Evolutionary conservation across 2,329 filamentous ascomycete genomes (phyloP).

Genomic region (Ophiostoma sp.): DNA sequence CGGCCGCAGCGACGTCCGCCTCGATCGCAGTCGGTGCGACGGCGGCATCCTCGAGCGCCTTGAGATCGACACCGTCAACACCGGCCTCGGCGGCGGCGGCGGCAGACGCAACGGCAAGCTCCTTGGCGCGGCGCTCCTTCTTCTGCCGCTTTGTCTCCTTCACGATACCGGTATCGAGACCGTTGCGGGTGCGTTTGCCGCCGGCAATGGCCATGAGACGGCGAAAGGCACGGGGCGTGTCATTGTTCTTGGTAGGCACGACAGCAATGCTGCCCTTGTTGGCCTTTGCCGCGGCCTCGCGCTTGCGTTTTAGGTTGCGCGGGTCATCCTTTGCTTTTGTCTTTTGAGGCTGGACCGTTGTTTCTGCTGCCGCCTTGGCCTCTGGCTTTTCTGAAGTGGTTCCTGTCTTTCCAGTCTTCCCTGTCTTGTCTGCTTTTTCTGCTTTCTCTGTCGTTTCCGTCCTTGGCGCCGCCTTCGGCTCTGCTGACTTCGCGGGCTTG

Average conservation of each 20-base stretch:
- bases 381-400: neutral
- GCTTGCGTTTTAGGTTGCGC: constrained; percentile 42
- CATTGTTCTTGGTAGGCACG: constrained; percentile 46
- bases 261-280: constrained; percentile 30
- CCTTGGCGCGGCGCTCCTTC: constrained; percentile 31
- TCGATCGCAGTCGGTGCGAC: constrained; percentile 20
- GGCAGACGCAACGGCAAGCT: constrained; percentile 22
- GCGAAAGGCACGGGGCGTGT: constrained; percentile 82
- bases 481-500: constrained; percentile 1
- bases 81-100: constrained; percentile 4
- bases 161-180: constrained; percentile 63
- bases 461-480: neutral
- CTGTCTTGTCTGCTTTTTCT: neutral
- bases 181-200: constrained; percentile 55
- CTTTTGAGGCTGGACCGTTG: neutral
- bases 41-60: neutral
- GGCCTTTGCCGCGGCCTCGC: constrained; percentile 28
- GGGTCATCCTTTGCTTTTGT: constrained; percentile 5
- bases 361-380: neutral
- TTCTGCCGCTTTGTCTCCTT: constrained; percentile 31
- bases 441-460: neutral
- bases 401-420: neutral
- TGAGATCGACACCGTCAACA: neutral
- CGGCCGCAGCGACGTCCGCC: constrained; percentile 4
- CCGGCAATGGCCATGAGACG: constrained; percentile 72